A percentile compares a stretch with the other conserved stretches of the same genome.
These are phyloP conservation scores for Solanum hybrid DNA, from an alignment of 305 asterid species.

Conservation along the genomic window DNA sequence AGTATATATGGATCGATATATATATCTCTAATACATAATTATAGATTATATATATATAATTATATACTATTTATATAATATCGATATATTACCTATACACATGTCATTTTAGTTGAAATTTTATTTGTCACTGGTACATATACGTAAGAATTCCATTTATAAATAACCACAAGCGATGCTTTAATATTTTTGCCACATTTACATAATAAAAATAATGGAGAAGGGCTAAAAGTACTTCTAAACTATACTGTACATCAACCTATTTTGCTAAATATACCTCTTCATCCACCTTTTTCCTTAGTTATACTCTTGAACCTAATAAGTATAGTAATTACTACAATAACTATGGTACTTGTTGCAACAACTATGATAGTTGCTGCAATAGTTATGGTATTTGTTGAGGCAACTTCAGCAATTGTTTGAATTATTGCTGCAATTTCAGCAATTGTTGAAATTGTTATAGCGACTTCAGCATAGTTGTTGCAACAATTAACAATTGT, in stretches of 20 bases:
- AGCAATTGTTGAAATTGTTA: not conserved
- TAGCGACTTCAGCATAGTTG: not conserved
- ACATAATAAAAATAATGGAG: not conserved
- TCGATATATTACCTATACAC: too few species aligned
- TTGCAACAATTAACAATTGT: not conserved
- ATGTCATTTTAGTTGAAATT: too few species aligned
- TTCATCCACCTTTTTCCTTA: not conserved
- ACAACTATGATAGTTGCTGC: not conserved
- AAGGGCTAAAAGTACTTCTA: not conserved
- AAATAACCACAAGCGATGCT: not conserved
- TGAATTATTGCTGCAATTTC: not conserved
- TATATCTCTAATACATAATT: too few species aligned
- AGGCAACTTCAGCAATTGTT: not conserved
- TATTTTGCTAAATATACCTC: not conserved
- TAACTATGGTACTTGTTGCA: not conserved
- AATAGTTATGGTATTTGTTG: not conserved
- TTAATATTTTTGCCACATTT: not conserved
- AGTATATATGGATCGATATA: not conserved
- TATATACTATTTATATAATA: too few species aligned
- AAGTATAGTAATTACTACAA: not conserved
- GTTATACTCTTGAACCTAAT: not conserved
- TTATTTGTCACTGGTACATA: not conserved
- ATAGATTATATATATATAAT: too few species aligned
- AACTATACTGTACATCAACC: not conserved
- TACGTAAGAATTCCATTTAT: not conserved